A percentile compares a stretch with the other conserved stretches of the same genome.
Conservation (phyloP, 2,329 filamentous ascomycete species). For the Akanthomyces lecanii region DNA sequence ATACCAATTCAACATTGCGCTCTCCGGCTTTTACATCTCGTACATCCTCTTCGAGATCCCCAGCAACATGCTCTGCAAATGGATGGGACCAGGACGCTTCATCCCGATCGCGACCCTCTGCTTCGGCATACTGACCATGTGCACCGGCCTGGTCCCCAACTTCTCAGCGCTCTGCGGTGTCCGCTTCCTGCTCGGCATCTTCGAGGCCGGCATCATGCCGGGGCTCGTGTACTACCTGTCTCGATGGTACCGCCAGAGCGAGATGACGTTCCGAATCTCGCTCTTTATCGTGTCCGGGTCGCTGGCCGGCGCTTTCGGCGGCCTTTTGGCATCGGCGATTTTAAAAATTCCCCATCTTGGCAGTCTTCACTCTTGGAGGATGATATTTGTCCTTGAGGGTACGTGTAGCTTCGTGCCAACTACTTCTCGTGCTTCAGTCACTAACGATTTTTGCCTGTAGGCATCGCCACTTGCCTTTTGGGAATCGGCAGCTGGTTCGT, state of each 20-base stretch:
- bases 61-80: constrained; percentile 58
- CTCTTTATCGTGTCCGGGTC: constrained; percentile 64
- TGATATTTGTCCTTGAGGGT: constrained; percentile 69
- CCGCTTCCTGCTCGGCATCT: constrained; percentile 56
- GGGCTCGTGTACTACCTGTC: constrained; percentile 63
- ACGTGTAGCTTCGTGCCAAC: background rate
- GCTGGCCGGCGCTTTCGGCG: constrained; percentile 63
- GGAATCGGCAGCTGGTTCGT: constrained; percentile 57
- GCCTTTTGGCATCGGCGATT: constrained; percentile 59
- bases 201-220: constrained; percentile 62
- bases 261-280: constrained; percentile 59
- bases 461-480: constrained; percentile 53
- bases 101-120: constrained; percentile 54
- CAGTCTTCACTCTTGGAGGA: constrained; percentile 55
- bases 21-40: constrained; percentile 60
- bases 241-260: constrained; percentile 58
- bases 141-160: constrained; percentile 55
- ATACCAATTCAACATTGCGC: constrained; percentile 58
- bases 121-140: constrained; percentile 57
- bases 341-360: constrained; percentile 55
- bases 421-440: background rate
- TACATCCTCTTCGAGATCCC: constrained; percentile 66
- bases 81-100: constrained; percentile 61
- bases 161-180: constrained; percentile 46
- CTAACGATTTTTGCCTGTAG: background rate